Evolutionary conservation across 345 rosid species (phyloP).

Genomic region (Abelmoschus esculentus): DNA sequence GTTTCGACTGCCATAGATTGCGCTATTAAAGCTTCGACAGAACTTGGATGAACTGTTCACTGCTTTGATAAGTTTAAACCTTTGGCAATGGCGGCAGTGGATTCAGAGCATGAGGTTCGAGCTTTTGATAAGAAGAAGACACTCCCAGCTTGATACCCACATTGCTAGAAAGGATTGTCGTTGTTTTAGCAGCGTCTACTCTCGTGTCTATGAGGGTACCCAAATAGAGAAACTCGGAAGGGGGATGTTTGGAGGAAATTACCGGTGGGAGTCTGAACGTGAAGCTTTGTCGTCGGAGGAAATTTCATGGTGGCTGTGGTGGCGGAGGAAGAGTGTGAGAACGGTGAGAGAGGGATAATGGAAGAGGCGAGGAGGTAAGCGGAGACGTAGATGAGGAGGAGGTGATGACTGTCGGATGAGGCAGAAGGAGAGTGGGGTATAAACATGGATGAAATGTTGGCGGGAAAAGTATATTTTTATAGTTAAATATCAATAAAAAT

Average conservation of each 20-base stretch:
- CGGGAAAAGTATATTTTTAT: constrained; percentile 50
- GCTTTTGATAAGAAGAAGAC: constrained; percentile 41
- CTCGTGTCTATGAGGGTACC: constrained; percentile 61
- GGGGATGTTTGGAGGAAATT: constrained; percentile 51
- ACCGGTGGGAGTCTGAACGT: constrained; percentile 49
- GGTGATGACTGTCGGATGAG: constrained; percentile 23
- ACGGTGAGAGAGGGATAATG: constrained; percentile 32
- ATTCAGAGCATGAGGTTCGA: constrained; percentile 82
- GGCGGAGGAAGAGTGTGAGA: constrained; percentile 37
- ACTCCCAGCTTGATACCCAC: constrained; percentile 34
- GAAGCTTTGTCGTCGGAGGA: constrained; percentile 33
- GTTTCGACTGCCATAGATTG: constrained; percentile 42
- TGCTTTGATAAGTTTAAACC: constrained; percentile 35
- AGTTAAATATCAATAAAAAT: too few species aligned
- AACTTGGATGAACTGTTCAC: constrained; percentile 27
- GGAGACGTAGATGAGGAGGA: constrained; percentile 40
- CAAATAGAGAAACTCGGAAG: constrained; percentile 85
- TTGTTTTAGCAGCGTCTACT: constrained; percentile 27
- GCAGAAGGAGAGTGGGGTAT: constrained; percentile 41
- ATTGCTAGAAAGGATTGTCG: constrained; percentile 24
- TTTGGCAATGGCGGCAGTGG: constrained; percentile 83
- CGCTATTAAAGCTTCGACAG: constrained; percentile 29
- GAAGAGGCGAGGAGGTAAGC: constrained; percentile 51
- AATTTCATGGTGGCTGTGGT: constrained; percentile 20
- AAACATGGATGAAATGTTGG: constrained; percentile 77